Conservation (phyloP, 2,329 filamentous ascomycete species). For the Beauveria varroae region DNA sequence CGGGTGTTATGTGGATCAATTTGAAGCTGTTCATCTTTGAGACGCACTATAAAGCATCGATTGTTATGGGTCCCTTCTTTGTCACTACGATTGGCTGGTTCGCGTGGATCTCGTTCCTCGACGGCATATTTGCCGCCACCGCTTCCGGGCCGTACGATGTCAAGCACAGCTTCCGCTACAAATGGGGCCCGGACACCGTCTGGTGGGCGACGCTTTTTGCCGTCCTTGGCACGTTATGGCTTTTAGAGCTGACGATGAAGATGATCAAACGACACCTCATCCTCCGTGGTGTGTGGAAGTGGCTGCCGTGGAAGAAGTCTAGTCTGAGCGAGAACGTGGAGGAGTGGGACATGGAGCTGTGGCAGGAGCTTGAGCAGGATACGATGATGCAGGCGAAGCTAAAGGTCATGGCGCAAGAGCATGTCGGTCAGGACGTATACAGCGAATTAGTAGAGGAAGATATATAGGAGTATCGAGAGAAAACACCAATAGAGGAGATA, state of each 20-base stretch:
- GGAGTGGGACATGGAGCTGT: conserved; percentile 46
- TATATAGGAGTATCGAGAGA: conserved; percentile 10
- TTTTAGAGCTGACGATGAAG: conserved; percentile 58
- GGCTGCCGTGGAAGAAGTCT: conserved; percentile 34
- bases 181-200: conserved; percentile 58
- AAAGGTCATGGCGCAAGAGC: conserved; percentile 31
- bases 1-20: conserved; percentile 65
- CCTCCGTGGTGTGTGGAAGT: conserved; percentile 39
- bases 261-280: conserved; percentile 38
- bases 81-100: conserved; percentile 60
- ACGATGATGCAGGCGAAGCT: conserved; percentile 35
- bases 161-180: conserved; percentile 53
- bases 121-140: conserved; percentile 47
- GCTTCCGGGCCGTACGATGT: conserved; percentile 57
- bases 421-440: conserved; percentile 18
- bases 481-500: not conserved
- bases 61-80: conserved; percentile 52
- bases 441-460: conserved; percentile 18
- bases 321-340: conserved; percentile 31
- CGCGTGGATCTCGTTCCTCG: conserved; percentile 67
- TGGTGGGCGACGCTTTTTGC: conserved; percentile 72
- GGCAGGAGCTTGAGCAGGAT: conserved; percentile 52
- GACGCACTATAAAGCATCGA: conserved; percentile 64
- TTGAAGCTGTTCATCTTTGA: conserved; percentile 73
- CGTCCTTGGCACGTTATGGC: conserved; percentile 50